phyloP scores from a whole-genome alignment of 768 basidiomycete species.

The Russula ochroleuca region DNA sequence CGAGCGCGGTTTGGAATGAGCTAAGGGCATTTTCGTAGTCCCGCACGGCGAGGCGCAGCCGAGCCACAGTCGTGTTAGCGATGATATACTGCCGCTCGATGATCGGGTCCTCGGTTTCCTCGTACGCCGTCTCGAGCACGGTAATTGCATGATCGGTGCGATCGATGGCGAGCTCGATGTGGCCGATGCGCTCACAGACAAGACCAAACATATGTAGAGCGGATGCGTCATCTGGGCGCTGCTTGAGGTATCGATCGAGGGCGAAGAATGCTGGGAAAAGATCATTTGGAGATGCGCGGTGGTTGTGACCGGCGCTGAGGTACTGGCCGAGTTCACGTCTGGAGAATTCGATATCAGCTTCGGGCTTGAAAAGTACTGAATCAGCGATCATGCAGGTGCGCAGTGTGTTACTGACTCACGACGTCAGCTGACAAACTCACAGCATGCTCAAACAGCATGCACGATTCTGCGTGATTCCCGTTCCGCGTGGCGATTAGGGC shows the following conservation, averaged over 20 bases:
- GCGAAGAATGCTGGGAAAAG: slow-evolving; percentile 79
- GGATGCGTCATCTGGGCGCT: slow-evolving; percentile 61
- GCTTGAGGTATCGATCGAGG: slow-evolving; percentile 67
- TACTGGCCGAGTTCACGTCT: slow-evolving; percentile 49
- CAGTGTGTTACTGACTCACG: slow-evolving; percentile 39
- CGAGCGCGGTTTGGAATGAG: slow-evolving; percentile 67
- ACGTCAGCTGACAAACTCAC: slow-evolving; percentile 54
- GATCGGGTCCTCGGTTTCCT: slow-evolving; percentile 73
- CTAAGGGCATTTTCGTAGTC: slow-evolving; percentile 60
- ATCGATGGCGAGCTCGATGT: slow-evolving; percentile 54
- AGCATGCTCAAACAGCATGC: slow-evolving; percentile 69
- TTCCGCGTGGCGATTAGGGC: slow-evolving; percentile 61
- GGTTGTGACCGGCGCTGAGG: slow-evolving; percentile 29
- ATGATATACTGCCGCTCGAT: slow-evolving; percentile 78
- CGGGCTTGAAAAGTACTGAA: slow-evolving; percentile 47
- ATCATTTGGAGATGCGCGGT: slow-evolving; percentile 37
- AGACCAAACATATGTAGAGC: slow-evolving; percentile 82
- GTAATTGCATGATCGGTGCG: slow-evolving; percentile 58
- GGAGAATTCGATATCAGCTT: slow-evolving; percentile 77
- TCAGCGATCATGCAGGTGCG: slow-evolving; percentile 19
- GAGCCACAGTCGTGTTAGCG: slow-evolving; percentile 77
- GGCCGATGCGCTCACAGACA: slow-evolving; percentile 79
- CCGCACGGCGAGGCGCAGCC: slow-evolving; percentile 59
- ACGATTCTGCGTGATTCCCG: slow-evolving; percentile 57
- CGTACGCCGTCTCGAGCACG: slow-evolving; percentile 83